Evolutionary conservation across 148 eudicot genomes (phyloP).

Genomic region (Vaccinium darrowii): DNA sequence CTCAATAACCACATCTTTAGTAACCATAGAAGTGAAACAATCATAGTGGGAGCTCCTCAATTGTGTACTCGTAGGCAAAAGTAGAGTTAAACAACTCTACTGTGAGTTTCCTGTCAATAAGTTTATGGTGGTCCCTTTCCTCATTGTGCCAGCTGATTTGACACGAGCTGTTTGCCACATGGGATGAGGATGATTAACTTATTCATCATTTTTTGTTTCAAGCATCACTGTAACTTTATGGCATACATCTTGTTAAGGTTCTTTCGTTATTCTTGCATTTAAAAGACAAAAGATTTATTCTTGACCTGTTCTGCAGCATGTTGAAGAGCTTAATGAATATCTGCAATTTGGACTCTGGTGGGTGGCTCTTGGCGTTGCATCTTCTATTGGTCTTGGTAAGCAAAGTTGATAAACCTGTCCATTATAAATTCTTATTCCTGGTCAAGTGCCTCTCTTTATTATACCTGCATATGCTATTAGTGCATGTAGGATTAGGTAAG

Average conservation of each 20-base stretch:
- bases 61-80: background rate
- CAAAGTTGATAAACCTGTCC: background rate
- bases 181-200: background rate
- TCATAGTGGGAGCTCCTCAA: background rate
- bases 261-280: background rate
- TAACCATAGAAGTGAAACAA: background rate
- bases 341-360: conserved; percentile 84
- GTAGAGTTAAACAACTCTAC: background rate
- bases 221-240: background rate
- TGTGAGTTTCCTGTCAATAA: background rate
- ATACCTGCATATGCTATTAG: background rate
- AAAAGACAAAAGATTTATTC: background rate
- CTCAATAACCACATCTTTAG: background rate
- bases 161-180: background rate
- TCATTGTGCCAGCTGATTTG: background rate
- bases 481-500: background rate
- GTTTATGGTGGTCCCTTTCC: background rate
- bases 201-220: background rate
- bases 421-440: background rate
- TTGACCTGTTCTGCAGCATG: conserved; percentile 56
- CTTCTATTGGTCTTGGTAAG: conserved; percentile 98
- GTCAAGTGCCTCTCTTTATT: background rate
- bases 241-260: background rate
- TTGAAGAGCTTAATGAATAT: conserved; percentile 62
- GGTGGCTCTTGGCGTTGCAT: conserved; percentile 94